Percentiles rank a stretch among this genome's conserved stretches.
These are phyloP conservation scores for Coemansia sp. DNA, from an alignment of 192 early-diverging fungal species.

Conservation along the genomic window DNA sequence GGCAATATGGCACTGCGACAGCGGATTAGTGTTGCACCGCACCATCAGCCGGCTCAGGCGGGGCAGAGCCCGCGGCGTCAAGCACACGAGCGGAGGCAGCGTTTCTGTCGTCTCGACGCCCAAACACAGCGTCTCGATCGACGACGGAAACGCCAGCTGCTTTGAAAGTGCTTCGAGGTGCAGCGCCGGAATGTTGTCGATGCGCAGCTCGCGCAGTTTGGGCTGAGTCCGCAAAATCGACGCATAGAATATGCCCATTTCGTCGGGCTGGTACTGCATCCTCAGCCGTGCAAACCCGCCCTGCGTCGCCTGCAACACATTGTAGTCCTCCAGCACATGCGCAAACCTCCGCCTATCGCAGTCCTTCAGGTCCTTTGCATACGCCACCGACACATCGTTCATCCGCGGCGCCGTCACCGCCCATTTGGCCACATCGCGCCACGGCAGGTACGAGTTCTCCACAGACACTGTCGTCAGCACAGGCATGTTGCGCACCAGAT, in stretches of 20 bases:
- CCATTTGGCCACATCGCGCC: conserved; percentile 55
- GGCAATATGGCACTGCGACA: conserved; percentile 41
- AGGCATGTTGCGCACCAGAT: conserved; percentile 47
- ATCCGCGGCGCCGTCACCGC: conserved; percentile 32
- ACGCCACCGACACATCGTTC: conserved; percentile 46
- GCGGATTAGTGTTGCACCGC: conserved; percentile 46
- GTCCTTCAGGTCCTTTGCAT: conserved; percentile 41
- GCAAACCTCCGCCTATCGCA: conserved; percentile 42
- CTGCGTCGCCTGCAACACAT: conserved; percentile 44
- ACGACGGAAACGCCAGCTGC: conserved; percentile 50
- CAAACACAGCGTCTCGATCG: conserved; percentile 51
- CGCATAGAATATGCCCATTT: conserved; percentile 54
- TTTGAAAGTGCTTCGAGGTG: conserved; percentile 45
- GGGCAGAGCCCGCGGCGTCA: conserved; percentile 47
- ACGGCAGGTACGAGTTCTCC: conserved; percentile 56
- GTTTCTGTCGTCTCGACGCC: conserved; percentile 49
- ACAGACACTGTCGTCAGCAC: conserved; percentile 21
- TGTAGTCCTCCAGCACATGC: conserved; percentile 52
- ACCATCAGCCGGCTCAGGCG: conserved; percentile 49
- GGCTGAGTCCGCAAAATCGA: conserved; percentile 51
- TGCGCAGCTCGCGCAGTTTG: conserved; percentile 45
- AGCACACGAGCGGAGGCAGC: conserved; percentile 40
- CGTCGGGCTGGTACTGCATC: conserved; percentile 55
- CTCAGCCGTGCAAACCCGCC: conserved; percentile 44
- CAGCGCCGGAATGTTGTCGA: conserved; percentile 42